These are phyloP conservation scores for Lactarius vividus DNA, from an alignment of 768 basidiomycete species.

Conservation along the genomic window DNA sequence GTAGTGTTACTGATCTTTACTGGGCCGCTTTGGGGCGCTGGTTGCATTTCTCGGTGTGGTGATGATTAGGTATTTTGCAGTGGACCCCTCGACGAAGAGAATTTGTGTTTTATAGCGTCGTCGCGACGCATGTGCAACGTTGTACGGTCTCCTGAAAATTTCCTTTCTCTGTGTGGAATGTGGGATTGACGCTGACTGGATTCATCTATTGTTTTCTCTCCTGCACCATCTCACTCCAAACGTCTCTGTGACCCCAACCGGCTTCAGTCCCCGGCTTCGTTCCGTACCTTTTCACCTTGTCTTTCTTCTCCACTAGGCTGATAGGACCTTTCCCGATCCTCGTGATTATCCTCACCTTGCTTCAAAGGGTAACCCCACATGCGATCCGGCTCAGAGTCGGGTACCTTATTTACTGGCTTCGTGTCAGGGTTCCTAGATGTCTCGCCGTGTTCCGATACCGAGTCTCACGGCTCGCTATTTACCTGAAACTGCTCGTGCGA, in stretches of 20 bases:
- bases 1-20: slow-evolving; percentile 11
- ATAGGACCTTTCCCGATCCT: neutral
- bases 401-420: neutral
- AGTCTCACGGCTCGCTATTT: neutral
- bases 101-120: slow-evolving; percentile 17
- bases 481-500: neutral
- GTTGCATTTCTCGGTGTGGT: neutral
- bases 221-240: neutral
- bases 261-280: neutral
- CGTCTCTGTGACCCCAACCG: neutral
- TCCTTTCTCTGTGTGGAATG: neutral
- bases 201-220: neutral
- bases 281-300: neutral
- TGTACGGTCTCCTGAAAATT: slow-evolving; percentile 6
- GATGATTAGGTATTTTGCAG: slow-evolving; percentile 15
- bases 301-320: neutral
- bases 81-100: slow-evolving; percentile 7
- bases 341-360: neutral
- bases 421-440: neutral
- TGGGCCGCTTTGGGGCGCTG: slow-evolving; percentile 1
- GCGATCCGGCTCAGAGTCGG: neutral
- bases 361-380: neutral
- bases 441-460: neutral
- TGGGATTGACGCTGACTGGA: slow-evolving; percentile 5
- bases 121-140: slow-evolving; percentile 17